Evolutionary conservation across 192 early-diverging fungal species (phyloP).

Genomic region (Coemansia sp.): DNA sequence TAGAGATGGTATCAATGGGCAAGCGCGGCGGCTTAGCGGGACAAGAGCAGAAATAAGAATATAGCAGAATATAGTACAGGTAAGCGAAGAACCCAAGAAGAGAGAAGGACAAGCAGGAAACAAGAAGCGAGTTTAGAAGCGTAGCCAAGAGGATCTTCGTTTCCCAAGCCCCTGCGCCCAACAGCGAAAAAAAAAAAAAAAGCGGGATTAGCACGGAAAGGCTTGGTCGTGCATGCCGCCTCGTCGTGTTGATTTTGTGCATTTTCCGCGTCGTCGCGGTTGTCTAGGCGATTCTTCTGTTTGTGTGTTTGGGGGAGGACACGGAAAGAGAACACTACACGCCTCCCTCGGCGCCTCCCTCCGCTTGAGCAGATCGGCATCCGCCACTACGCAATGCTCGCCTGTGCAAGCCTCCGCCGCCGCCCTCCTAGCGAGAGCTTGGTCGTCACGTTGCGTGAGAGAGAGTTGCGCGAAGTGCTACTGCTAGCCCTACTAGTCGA

Average conservation of each 20-base stretch:
- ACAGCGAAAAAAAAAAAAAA: not conserved
- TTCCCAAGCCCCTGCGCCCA: conserved; percentile 1
- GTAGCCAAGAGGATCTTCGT: not conserved
- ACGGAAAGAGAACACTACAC: not conserved
- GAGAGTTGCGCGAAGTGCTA: no score
- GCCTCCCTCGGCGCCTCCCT: not conserved
- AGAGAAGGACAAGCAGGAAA: not conserved
- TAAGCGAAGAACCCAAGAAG: not conserved
- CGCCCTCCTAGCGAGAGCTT: not conserved
- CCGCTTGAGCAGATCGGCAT: not conserved
- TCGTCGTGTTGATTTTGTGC: not conserved
- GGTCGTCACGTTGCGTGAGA: not conserved
- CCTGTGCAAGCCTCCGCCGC: not conserved
- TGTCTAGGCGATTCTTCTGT: not conserved
- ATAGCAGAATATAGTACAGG: not conserved
- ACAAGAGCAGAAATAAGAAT: not conserved
- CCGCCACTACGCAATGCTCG: no score
- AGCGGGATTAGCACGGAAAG: conserved; percentile 1
- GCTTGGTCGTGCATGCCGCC: no score
- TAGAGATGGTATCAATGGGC: no score
- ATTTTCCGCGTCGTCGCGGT: not conserved
- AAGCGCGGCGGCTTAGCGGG: not conserved
- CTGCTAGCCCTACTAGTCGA: not conserved
- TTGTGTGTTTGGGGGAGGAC: not conserved
- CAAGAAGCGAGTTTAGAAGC: not conserved